These are phyloP conservation scores for Saccharomycopsis sp. DNA, from an alignment of 805 yeast species.

Conservation along the genomic window DNA sequence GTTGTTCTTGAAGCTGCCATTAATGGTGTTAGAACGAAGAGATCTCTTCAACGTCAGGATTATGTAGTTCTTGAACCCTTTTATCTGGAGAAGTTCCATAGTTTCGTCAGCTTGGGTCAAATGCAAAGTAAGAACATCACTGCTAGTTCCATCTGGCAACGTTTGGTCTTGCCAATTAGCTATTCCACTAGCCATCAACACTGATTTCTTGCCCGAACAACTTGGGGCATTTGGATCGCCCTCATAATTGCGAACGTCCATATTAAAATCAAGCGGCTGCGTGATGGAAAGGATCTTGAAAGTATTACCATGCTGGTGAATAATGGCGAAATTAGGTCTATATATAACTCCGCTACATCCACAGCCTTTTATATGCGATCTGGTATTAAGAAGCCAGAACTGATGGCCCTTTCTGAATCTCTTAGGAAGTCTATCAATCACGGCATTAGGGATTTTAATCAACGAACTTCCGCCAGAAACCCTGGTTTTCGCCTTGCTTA, in stretches of 20 bases:
- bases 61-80: constrained; percentile 6
- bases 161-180: background rate
- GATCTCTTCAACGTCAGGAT: background rate
- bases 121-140: background rate
- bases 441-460: background rate
- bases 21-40: background rate
- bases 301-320: background rate
- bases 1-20: background rate
- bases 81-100: constrained; percentile 3
- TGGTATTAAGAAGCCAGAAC: constrained; percentile 32
- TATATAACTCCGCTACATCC: constrained; percentile 35
- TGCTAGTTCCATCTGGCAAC: background rate
- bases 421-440: background rate
- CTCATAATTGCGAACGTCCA: background rate
- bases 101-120: constrained; percentile 5
- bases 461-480: constrained; percentile 4
- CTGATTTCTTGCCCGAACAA: constrained; percentile 6
- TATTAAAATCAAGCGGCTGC: constrained; percentile 1
- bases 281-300: background rate
- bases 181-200: constrained; percentile 6
- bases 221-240: background rate
- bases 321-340: constrained; percentile 29
- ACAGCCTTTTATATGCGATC: constrained; percentile 33
- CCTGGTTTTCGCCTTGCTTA: background rate
- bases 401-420: constrained; percentile 20